Evolutionary conservation across 2,329 filamentous ascomycete species (phyloP).

Genomic region (Apiospora rasikravindrae): DNA sequence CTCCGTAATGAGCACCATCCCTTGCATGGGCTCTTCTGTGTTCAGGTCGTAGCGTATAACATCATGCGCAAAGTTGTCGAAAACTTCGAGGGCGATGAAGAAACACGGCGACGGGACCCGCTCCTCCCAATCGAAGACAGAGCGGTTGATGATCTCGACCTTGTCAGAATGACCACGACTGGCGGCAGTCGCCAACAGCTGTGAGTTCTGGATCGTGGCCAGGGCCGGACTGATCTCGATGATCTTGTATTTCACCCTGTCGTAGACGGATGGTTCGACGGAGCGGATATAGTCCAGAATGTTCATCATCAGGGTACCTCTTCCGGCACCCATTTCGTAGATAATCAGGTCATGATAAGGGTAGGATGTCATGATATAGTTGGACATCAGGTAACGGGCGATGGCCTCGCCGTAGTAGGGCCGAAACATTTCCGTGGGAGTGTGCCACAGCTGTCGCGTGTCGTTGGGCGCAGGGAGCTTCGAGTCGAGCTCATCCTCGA

Average conservation of each 20-base stretch:
- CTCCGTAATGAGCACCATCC: conserved; percentile 82
- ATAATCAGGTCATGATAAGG: conserved; percentile 97
- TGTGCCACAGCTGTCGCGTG: conserved; percentile 95
- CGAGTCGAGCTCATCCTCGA: conserved; percentile 86
- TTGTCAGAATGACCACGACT: conserved; percentile 79
- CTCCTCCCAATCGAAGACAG: conserved; percentile 91
- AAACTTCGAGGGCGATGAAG: conserved; percentile 97
- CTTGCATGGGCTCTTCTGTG: conserved; percentile 85
- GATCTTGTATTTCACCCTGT: conserved; percentile 89
- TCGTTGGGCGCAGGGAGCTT: conserved; percentile 68
- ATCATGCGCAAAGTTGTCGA: conserved; percentile 98
- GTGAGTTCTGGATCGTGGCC: conserved; percentile 76
- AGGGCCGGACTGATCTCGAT: conserved; percentile 92
- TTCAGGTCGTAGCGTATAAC: conserved; percentile 85
- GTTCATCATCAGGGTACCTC: conserved; percentile 97
- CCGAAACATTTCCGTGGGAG: conserved; percentile 93
- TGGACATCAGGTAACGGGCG: conserved; percentile 92
- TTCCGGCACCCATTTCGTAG: conserved; percentile 98
- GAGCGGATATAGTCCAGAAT: conserved; percentile 95
- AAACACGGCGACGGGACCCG: conserved; percentile 94
- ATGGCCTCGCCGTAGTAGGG: conserved; percentile 98
- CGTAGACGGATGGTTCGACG: conserved; percentile 88
- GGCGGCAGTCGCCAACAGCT: conserved; percentile 69
- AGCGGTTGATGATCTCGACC: conserved; percentile 93
- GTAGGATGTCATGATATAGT: conserved; percentile 93